Evolutionary conservation across 805 yeast genomes (phyloP), one percentile per base, ranked within the genome.

Genomic region (Saccharomycopsis schoenii): DNA sequence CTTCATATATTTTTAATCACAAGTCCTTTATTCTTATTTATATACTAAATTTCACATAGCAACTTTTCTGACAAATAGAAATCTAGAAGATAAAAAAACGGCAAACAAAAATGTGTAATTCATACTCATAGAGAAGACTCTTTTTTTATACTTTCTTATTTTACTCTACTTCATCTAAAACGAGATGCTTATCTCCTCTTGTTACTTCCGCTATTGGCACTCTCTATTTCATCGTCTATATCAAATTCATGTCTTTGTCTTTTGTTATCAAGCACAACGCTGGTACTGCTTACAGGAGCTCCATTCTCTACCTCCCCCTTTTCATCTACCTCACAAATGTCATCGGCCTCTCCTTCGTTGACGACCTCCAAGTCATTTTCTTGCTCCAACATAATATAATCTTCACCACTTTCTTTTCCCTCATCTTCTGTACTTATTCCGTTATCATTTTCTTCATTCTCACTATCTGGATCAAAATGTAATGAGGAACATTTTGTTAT

Each of bases 401-500:
- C 24, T 29, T 29, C 34, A 6, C 34, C 34, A 29, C 34, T 29
- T 29, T 29, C 34, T 29, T 29, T 29, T 6, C 3, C 34, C 6
- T 6, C 34, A 8, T 58, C 50, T 17, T 24, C 37, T n/a, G 14
- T 24, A 6, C 37, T 42, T 6, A 15, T 25, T 14, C 40, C 34
- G n/a, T 36, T 19, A 9, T 57, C 55, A 2, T 54, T 12, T 11
- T 50, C 47, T 9, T 61, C 60, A 5, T 19, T 19, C 14, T 58
- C 61, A 36, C 60, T 47, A 2, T 60, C 60, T 10, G 63, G 60
- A 42, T 64, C 66, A 47, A 60, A 61, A 55, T 64, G 66, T 29
- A 69, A 59, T 4, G 66, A 61, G 0, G 64, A 64, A 52, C 79
- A 77, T 37, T 68, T 67, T 2, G 73, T 68, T 17, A 77, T 58